A percentile compares a stretch with the other conserved stretches of the same genome.
These are phyloP conservation scores for Blastomyces parvus DNA, from an alignment of 2,329 filamentous ascomycete genomes.

Conservation along the genomic window DNA sequence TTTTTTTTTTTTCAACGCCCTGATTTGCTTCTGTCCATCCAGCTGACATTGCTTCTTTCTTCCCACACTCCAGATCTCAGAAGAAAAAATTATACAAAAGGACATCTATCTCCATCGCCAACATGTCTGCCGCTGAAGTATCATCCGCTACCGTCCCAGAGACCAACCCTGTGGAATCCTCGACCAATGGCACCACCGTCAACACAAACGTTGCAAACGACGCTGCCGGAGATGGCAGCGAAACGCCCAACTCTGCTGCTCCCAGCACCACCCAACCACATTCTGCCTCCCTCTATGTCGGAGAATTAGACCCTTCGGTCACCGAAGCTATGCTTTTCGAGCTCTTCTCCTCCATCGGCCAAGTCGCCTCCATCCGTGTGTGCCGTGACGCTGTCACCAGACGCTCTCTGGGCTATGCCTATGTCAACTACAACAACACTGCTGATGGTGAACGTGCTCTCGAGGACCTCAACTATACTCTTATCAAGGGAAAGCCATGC, in stretches of 20 bases:
- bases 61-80: slow-evolving; percentile 7
- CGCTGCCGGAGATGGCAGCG: slow-evolving; percentile 39
- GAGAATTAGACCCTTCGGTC: slow-evolving; percentile 93
- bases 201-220: slow-evolving; percentile 58
- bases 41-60: slow-evolving; percentile 6
- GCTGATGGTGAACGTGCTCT: slow-evolving; percentile 94
- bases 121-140: slow-evolving; percentile 72
- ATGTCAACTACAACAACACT: slow-evolving; percentile 99
- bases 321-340: slow-evolving; percentile 99
- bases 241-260: slow-evolving; percentile 51
- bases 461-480: slow-evolving; percentile 98
- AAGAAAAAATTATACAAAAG: neutral
- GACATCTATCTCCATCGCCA: slow-evolving; percentile 40
- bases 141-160: slow-evolving; percentile 60
- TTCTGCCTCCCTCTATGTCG: slow-evolving; percentile 96
- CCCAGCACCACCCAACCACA: slow-evolving; percentile 73
- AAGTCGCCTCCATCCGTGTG: slow-evolving; percentile 97
- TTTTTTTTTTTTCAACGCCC: too few species aligned
- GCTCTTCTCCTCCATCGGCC: slow-evolving; percentile 98
- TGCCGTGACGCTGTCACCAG: slow-evolving; percentile 98
- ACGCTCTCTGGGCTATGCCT: slow-evolving; percentile 96
- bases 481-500: slow-evolving; percentile 98
- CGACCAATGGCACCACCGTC: slow-evolving; percentile 48
- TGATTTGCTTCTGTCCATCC: neutral
- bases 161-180: slow-evolving; percentile 50